Base-by-base conservation (phyloP, 768 basidiomycete genomes). In the Tubosaeta sp. region DNA sequence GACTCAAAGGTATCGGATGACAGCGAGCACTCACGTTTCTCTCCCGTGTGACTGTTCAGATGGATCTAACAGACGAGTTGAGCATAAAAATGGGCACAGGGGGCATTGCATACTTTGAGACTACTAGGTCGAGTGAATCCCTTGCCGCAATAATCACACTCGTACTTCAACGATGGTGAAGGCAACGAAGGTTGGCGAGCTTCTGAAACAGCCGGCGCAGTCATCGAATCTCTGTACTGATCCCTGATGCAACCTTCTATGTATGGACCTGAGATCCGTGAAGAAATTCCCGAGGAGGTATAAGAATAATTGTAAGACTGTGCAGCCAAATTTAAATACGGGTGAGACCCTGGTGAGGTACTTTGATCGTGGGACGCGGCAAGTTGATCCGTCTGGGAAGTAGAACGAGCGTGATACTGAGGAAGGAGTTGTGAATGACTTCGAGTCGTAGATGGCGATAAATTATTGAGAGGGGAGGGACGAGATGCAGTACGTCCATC, bases 71-170 rank as follows among this genome's bases (percentile, higher is more conserved):
- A 37, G 54, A 17, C 27, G 50, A 11, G 54, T 52, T 62, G 27
- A 59, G 52, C 35, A 53, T 19, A 4, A 14, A 35, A 19, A 19
- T n/a, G 33, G 5, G 4, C 31, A 22, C 5, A 6, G 29, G 19
- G 37, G 53, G 46, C 31, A 41, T 5, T 46, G 22, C 55, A 66
- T 55, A 86, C 88, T 80, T 82, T 89, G 61, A 91, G 77, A 70
- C 88, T 91, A 56, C 88, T 90, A 0, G 88, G 88, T 25, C 88
- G 79, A 62, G 80, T 90, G 70, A 91, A 91, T 17, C 83, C 82
- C 65, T 91, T 91, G 27, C 84, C 83, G 65, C 88, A 91, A 67
- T 86, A 88, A 31, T 66, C 71, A 62, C 88, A 91, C 59, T 88
- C 86, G 62, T 91, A 90, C 68, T 84, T 86, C 50, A 76, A 61